Evolutionary conservation across 257 asterid species (phyloP).

Genomic region (Echites panduratus): DNA sequence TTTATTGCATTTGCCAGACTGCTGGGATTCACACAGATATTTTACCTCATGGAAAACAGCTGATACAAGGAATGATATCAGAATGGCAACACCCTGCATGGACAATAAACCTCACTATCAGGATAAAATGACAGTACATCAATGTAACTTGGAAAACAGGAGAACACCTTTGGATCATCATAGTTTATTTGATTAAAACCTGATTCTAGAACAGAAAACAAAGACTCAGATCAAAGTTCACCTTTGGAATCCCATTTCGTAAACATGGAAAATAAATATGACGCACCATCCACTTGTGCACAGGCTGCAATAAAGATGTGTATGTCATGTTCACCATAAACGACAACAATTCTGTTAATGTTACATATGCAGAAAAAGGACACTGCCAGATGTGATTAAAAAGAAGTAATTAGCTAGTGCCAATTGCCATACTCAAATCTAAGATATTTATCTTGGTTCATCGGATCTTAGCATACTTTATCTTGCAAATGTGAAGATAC

Average conservation of each 20-base stretch:
- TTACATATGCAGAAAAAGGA: background rate
- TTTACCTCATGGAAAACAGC: slow-evolving; percentile 96
- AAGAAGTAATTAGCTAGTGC: background rate
- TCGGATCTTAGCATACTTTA: background rate
- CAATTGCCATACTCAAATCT: background rate
- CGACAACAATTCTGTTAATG: background rate
- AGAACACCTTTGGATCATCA: background rate
- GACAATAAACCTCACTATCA: slow-evolving; percentile 1
- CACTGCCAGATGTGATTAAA: background rate
- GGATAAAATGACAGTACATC: background rate
- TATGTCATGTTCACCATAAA: background rate
- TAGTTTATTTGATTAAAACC: background rate
- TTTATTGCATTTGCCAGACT: background rate
- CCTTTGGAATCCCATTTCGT: slow-evolving; percentile 90
- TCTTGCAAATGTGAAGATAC: background rate
- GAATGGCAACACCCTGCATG: slow-evolving; percentile 67
- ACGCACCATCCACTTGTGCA: slow-evolving; percentile 97
- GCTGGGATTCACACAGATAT: slow-evolving; percentile 4
- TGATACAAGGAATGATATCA: slow-evolving; percentile 78
- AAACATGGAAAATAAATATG: slow-evolving; percentile 92
- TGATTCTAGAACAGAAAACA: background rate
- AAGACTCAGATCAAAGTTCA: slow-evolving; percentile 17
- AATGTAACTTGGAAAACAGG: background rate
- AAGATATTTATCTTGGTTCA: background rate
- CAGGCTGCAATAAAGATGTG: slow-evolving; percentile 62